phyloP scores from a whole-genome alignment of 2,329 filamentous ascomycete genomes.

The Colletotrichum sp. region DNA sequence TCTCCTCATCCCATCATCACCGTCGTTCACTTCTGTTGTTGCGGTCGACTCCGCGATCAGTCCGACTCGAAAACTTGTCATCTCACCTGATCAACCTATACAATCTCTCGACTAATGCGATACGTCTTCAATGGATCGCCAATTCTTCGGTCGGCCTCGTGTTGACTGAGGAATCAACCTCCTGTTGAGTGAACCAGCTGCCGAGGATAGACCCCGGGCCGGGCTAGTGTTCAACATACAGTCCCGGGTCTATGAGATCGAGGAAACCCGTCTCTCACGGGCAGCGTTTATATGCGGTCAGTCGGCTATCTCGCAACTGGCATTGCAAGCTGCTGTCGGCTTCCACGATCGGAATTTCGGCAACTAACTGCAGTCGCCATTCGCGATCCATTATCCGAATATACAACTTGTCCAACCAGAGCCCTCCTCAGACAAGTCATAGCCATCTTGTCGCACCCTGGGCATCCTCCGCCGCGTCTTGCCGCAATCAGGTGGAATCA shows the following conservation, averaged over 20 bases:
- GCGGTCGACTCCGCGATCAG: background rate
- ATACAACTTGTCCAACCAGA: background rate
- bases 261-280: too few species aligned
- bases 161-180: background rate
- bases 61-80: background rate
- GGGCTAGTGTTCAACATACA: too few species aligned
- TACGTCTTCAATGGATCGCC: background rate
- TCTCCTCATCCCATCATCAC: too few species aligned
- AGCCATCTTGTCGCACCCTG: too few species aligned
- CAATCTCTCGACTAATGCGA: background rate
- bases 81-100: background rate
- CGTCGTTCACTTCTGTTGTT: too few species aligned
- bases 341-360: background rate
- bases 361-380: accelerated
- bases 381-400: background rate
- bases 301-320: background rate
- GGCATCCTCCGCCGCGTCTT: too few species aligned
- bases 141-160: background rate
- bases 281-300: background rate
- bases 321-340: background rate
- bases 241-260: too few species aligned
- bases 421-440: too few species aligned
- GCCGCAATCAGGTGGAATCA: too few species aligned
- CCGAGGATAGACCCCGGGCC: background rate
- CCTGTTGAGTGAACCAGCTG: background rate